A percentile compares a stretch with the other conserved stretches of the same genome.
These are phyloP conservation scores for Pleomassaria siparia DNA, from an alignment of 2,329 filamentous ascomycete genomes.

Conservation along the genomic window DNA sequence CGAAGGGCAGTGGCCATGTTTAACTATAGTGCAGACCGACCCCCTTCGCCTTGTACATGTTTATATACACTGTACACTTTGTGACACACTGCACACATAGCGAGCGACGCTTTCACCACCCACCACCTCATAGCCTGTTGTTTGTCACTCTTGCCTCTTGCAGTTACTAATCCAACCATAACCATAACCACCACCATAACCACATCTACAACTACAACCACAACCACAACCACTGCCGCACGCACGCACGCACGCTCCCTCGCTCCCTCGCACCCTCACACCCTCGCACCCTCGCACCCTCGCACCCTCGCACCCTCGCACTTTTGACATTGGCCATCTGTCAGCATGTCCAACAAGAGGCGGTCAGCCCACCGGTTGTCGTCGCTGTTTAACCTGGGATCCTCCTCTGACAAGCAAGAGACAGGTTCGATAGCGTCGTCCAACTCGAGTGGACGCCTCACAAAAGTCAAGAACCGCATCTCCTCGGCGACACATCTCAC, in stretches of 20 bases:
- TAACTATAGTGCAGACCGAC: not conserved
- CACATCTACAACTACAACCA: not conserved
- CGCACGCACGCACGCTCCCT: too few relatives aligned
- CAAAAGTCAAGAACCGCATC: constrained; percentile 36
- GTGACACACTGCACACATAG: not conserved
- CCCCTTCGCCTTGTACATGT: not conserved
- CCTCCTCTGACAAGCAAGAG: constrained; percentile 10
- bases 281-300: constrained; percentile 1
- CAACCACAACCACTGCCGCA: not conserved
- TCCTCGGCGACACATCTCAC: constrained; percentile 33
- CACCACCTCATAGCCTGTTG: constrained; percentile 18
- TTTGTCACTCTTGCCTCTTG: constrained; percentile 17
- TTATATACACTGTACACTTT: not conserved
- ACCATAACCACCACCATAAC: not conserved
- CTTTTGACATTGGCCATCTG: constrained; percentile 1
- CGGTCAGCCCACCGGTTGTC: constrained; percentile 36
- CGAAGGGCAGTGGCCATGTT: not conserved
- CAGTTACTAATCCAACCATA: constrained; percentile 11
- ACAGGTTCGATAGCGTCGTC: constrained; percentile 26
- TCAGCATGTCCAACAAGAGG: constrained; percentile 29
- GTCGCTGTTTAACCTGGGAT: constrained; percentile 33
- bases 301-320: constrained; percentile 1
- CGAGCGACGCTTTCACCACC: not conserved
- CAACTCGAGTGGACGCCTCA: constrained; percentile 30
- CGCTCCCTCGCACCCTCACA: constrained; percentile 1